Evolutionary conservation across 1,284 basidiomycete genomes (phyloP).

Genomic region (Fomitopsis betulina): DNA sequence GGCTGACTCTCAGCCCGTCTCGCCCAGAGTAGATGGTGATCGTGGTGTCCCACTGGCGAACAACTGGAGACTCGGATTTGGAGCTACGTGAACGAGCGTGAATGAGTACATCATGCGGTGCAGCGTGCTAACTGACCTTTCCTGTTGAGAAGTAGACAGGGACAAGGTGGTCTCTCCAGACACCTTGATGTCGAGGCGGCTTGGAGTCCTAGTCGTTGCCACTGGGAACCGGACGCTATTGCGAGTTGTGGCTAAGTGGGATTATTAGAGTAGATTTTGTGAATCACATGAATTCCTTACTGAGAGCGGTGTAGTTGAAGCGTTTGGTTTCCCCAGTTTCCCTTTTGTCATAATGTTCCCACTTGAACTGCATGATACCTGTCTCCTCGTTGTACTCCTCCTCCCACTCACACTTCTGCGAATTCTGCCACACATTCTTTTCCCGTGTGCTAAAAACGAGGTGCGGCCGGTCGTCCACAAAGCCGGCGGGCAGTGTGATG

Average conservation of each 20-base stretch:
- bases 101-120: not conserved
- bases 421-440: slow-evolving; percentile 20
- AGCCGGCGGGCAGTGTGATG: slow-evolving; percentile 23
- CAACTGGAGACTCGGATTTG: slow-evolving; percentile 15
- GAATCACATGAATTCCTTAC: slow-evolving; percentile 11
- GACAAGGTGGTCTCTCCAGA: slow-evolving; percentile 23
- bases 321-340: too few relatives aligned
- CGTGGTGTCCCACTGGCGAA: slow-evolving; percentile 18
- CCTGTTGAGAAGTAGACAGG: slow-evolving; percentile 14
- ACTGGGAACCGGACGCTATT: slow-evolving; percentile 27
- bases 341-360: slow-evolving; percentile 26
- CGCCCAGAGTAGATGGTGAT: slow-evolving; percentile 14
- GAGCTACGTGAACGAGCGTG: slow-evolving; percentile 9
- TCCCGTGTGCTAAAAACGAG: slow-evolving; percentile 24
- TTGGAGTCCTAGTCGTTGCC: slow-evolving; percentile 16
- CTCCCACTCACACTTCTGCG: slow-evolving; percentile 21
- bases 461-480: slow-evolving; percentile 21
- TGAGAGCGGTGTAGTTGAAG: slow-evolving; percentile 18
- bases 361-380: slow-evolving; percentile 21
- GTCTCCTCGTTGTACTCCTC: slow-evolving; percentile 10
- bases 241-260: slow-evolving; percentile 21
- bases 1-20: slow-evolving; percentile 18
- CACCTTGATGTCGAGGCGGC: slow-evolving; percentile 23
- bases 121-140: slow-evolving; percentile 15
- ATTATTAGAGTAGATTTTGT: not conserved